Percentiles rank a stretch among this genome's conserved stretches.
phyloP scores from a whole-genome alignment of 805 yeast genomes.

The Dipodascus albidus region DNA sequence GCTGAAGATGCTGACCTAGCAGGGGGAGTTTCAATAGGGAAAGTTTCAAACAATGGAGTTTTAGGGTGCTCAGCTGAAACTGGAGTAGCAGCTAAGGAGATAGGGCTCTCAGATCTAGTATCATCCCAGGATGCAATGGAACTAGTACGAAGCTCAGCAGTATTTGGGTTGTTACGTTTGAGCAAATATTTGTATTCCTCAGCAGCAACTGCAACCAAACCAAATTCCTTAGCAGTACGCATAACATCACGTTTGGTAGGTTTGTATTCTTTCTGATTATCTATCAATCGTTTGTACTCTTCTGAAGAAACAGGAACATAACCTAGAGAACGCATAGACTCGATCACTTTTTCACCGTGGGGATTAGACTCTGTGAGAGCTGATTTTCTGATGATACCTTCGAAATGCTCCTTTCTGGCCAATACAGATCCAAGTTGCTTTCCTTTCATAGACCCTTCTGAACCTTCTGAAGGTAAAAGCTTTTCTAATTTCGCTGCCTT shows the following conservation, averaged over 20 bases:
- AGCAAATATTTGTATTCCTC: slow-evolving; percentile 14
- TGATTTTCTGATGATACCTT: slow-evolving; percentile 18
- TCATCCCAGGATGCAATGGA: background rate
- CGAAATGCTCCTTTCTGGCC: slow-evolving; percentile 23
- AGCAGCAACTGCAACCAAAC: slow-evolving; percentile 16
- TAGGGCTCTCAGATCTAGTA: background rate
- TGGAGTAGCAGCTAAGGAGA: background rate
- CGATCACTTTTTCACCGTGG: slow-evolving; percentile 20
- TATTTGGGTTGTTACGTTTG: background rate
- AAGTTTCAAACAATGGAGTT: background rate
- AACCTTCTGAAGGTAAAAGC: slow-evolving; percentile 3
- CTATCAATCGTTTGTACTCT: slow-evolving; percentile 24
- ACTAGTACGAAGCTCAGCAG: background rate
- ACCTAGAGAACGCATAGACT: slow-evolving; percentile 23
- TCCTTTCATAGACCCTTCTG: slow-evolving; percentile 5
- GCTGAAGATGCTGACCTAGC: background rate
- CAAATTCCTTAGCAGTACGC: slow-evolving; percentile 15
- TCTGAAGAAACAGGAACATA: slow-evolving; percentile 25
- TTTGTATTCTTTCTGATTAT: slow-evolving; percentile 21
- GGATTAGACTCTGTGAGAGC: slow-evolving; percentile 9
- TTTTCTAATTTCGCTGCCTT: slow-evolving; percentile 13
- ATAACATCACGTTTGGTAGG: slow-evolving; percentile 26
- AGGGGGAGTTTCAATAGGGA: background rate
- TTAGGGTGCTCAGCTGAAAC: background rate
- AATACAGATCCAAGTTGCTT: slow-evolving; percentile 16